Percentiles rank a stretch among this genome's conserved stretches.
Conservation (phyloP, 768 basidiomycete genomes). For the Phanerochaete carnosa region DNA sequence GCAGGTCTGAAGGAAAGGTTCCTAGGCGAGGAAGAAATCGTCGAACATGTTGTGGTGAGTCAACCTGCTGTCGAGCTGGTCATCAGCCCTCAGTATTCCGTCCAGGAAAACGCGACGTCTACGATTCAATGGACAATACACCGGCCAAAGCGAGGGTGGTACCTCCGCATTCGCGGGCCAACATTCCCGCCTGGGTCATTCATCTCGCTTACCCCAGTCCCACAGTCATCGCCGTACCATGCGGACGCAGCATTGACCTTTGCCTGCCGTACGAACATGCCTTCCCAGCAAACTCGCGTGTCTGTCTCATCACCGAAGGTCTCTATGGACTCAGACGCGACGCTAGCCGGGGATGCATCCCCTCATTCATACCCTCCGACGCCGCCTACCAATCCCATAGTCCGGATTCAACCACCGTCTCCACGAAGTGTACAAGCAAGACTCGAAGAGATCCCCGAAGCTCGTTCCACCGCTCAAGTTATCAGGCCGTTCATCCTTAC, state of each 20-base stretch:
- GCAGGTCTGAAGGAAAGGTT: slow-evolving; percentile 58
- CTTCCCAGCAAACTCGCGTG: slow-evolving; percentile 6
- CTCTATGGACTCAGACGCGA: slow-evolving; percentile 27
- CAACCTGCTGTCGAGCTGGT: neutral
- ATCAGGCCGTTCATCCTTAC: slow-evolving; percentile 31
- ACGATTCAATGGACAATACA: slow-evolving; percentile 74
- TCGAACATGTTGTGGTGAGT: slow-evolving; percentile 71
- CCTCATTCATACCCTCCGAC: slow-evolving; percentile 36
- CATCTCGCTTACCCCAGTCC: slow-evolving; percentile 33
- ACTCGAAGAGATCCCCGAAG: slow-evolving; percentile 23
- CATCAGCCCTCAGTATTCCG: neutral
- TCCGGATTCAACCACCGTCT: slow-evolving; percentile 25
- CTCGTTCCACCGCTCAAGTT: neutral
- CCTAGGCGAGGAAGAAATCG: slow-evolving; percentile 69
- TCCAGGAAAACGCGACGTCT: slow-evolving; percentile 65
- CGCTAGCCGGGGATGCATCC: slow-evolving; percentile 23
- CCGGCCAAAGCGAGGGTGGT: slow-evolving; percentile 81
- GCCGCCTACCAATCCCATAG: slow-evolving; percentile 22
- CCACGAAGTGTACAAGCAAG: slow-evolving; percentile 27
- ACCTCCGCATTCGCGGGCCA: slow-evolving; percentile 73
- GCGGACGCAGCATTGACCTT: slow-evolving; percentile 32
- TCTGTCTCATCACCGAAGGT: slow-evolving; percentile 6
- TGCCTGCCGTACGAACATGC: slow-evolving; percentile 29
- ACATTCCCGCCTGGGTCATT: slow-evolving; percentile 53
- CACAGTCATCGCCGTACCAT: slow-evolving; percentile 27